Percentiles rank a stretch among this genome's conserved stretches.
Conservation (phyloP, 257 asterid species). For the Salvia miltiorrhiza region DNA sequence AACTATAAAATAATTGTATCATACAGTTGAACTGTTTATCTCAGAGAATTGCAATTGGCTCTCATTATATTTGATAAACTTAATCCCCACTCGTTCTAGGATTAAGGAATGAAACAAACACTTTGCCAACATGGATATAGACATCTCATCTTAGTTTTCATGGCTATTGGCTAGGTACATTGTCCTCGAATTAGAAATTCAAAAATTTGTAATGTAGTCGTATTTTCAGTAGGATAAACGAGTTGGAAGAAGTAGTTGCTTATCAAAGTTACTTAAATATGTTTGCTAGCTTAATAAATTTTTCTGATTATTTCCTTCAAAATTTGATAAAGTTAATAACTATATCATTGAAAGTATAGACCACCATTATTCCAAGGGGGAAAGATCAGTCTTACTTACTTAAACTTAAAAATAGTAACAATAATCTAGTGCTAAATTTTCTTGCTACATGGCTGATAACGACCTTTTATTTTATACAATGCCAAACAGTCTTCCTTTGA, state of each 20-base stretch:
- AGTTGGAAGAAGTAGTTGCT: background rate
- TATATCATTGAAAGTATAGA: background rate
- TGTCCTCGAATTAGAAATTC: background rate
- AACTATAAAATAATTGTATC: background rate
- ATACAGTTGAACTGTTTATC: slow-evolving; percentile 49
- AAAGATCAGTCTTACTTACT: background rate
- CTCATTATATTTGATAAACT: slow-evolving; percentile 28
- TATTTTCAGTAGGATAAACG: background rate
- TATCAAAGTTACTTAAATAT: background rate
- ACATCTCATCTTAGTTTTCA: slow-evolving; percentile 28
- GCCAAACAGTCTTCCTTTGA: too few relatives aligned
- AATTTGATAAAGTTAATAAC: too few relatives aligned
- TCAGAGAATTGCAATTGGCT: slow-evolving; percentile 29
- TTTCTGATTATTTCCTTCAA: too few relatives aligned
- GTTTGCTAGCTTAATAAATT: background rate
- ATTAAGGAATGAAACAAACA: slow-evolving; percentile 36
- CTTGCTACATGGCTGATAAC: too few relatives aligned
- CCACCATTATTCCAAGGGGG: background rate
- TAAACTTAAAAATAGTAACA: too few relatives aligned
- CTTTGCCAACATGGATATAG: slow-evolving; percentile 48
- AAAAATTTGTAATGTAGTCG: background rate
- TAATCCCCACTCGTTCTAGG: slow-evolving; percentile 36
- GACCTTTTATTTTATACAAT: too few relatives aligned
- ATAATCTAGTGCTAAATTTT: too few relatives aligned
- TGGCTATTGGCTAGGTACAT: background rate